Evolutionary conservation across 2,329 filamentous ascomycete genomes (phyloP).

Genomic region (Alternaria sp.): DNA sequence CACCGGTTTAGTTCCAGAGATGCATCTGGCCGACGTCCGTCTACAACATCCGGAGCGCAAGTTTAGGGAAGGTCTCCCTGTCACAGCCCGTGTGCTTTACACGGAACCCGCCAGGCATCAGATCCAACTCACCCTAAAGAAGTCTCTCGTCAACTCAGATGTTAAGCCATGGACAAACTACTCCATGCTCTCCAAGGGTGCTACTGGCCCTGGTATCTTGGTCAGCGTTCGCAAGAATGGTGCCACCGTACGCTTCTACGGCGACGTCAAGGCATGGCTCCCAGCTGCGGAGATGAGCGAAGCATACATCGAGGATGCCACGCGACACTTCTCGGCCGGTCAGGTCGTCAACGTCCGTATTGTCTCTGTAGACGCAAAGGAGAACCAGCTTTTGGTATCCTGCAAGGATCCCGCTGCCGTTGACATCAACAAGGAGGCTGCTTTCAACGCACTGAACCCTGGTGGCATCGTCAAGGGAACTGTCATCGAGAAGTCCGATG

Average conservation of each 20-base stretch:
- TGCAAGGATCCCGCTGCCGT: conserved; percentile 89
- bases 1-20: conserved; percentile 83
- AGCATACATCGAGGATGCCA: conserved; percentile 87
- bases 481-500: conserved; percentile 57
- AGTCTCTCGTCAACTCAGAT: conserved; percentile 90
- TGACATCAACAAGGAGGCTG: conserved; percentile 74
- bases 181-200: conserved; percentile 73
- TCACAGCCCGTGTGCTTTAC: conserved; percentile 86
- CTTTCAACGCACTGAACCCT: conserved; percentile 74
- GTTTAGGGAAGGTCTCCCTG: conserved; percentile 82
- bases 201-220: conserved; percentile 85
- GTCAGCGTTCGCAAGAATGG: conserved; percentile 79
- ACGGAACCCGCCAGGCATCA: conserved; percentile 76
- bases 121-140: conserved; percentile 89
- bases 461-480: conserved; percentile 79
- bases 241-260: conserved; percentile 92
- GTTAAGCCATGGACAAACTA: conserved; percentile 79
- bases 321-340: conserved; percentile 85
- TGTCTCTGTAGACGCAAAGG: conserved; percentile 76
- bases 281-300: conserved; percentile 98
- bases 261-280: conserved; percentile 80
- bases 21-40: conserved; percentile 85
- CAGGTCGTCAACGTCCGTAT: conserved; percentile 92
- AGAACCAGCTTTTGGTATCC: conserved; percentile 79
- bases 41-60: conserved; percentile 96